These are phyloP conservation scores for Quercus gilva DNA, from an alignment of 306 rosid genomes.

Conservation along the genomic window DNA sequence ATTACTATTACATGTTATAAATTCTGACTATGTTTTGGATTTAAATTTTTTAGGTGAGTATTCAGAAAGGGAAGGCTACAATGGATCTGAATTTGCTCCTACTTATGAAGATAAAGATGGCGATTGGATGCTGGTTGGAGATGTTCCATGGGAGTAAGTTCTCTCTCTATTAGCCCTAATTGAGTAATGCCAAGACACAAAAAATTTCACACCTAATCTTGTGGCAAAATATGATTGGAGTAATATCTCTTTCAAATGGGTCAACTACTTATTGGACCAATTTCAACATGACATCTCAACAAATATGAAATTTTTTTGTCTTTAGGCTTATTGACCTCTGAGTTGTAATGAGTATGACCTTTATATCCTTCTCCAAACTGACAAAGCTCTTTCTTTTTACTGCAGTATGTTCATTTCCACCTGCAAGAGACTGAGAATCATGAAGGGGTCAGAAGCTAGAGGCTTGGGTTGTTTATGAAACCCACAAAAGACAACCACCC, in stretches of 20 bases:
- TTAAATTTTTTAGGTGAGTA: constrained; percentile 43
- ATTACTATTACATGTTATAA: background rate
- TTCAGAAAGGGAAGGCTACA: constrained; percentile 67
- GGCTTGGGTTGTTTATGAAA: constrained; percentile 48
- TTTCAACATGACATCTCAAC: too few relatives aligned
- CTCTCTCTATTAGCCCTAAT: background rate
- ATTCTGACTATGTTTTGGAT: background rate
- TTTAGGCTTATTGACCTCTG: too few relatives aligned
- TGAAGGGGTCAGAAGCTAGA: constrained; percentile 66
- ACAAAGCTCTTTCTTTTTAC: constrained; percentile 1
- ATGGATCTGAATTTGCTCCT: constrained; percentile 66
- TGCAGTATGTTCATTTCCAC: constrained; percentile 67
- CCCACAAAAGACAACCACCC: background rate
- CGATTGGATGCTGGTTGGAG: constrained; percentile 97
- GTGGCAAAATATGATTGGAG: too few relatives aligned
- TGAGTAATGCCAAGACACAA: too few relatives aligned
- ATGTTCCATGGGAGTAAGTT: constrained; percentile 89
- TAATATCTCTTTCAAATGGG: too few relatives aligned
- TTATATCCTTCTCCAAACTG: background rate
- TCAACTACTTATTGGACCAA: too few relatives aligned
- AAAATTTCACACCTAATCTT: too few relatives aligned
- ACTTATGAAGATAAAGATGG: constrained; percentile 90
- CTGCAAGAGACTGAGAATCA: constrained; percentile 63
- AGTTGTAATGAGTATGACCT: background rate
- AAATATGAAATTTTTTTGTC: too few relatives aligned